Evolutionary conservation across 2,329 filamentous ascomycete genomes (phyloP), one percentile per base, ranked within the genome.

Genomic region (Ophiostoma triangulosporum): DNA sequence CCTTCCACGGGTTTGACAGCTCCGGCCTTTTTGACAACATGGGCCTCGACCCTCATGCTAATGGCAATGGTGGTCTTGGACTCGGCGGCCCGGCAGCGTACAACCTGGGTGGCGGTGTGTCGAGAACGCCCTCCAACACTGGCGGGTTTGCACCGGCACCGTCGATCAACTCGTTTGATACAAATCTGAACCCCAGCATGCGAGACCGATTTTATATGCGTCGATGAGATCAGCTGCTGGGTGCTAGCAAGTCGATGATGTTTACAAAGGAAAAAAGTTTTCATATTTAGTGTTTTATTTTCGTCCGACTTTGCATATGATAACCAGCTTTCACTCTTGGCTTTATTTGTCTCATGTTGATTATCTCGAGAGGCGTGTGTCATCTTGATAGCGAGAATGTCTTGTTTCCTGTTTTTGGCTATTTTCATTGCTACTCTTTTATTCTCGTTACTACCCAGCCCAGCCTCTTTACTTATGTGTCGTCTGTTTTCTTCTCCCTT

Each of bases 11-110:
- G 14, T 64, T 62, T 36, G 59, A 62, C 26, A 55, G 52, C 32
- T 50, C 57, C 1, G 54, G 54, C 0, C 14, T 60, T 7, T 59
- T 60, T 24, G 65, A 67, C 32, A 62, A 63, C 48, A 61, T 66
- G 9, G 55, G 56, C 27, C 57, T 68, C 3, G 65, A 68, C 45
- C 52, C 58, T 26, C 40, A 61, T 58, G n/a, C 58, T 50, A 58
- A 58, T 57, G 43, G 59, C 50, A 48, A 22, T 9, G 57, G 60
- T 4, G 53, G 59, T 2, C 54, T 66, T 45, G 60, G 60, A 1
- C 52, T 66, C 7, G 58, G 57, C 26, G 53, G 36, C 27, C 26
- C 62, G 2, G 35, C 55, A 6, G 17, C 57, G 3, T 67, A 67
- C 50, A 59, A 57, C 45, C 58, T 61, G 14, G 56, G 57, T 24